Evolutionary conservation across 2,329 filamentous ascomycete genomes (phyloP).

Genomic region (Curvularia sp.): DNA sequence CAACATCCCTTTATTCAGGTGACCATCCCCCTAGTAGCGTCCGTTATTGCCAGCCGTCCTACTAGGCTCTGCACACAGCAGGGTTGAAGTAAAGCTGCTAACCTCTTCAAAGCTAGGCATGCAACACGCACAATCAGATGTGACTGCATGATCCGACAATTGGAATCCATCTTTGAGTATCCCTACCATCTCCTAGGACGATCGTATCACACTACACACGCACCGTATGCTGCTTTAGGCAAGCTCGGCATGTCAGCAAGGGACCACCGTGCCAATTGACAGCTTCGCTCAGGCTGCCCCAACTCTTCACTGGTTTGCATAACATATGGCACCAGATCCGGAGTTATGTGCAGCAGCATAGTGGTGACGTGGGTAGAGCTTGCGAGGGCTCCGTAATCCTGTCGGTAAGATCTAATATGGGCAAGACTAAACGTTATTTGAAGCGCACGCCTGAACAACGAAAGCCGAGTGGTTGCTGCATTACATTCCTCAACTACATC

Average conservation of each 20-base stretch:
- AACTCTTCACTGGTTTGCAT: neutral
- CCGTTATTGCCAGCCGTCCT: neutral
- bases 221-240: neutral
- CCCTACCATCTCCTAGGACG: neutral
- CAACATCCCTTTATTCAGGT: constrained; percentile 1
- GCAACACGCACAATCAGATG: constrained; percentile 2
- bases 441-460: constrained; percentile 2
- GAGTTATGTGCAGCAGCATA: neutral
- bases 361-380: neutral
- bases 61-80: neutral
- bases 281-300: neutral
- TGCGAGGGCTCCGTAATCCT: constrained; percentile 2
- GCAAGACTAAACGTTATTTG: constrained; percentile 5
- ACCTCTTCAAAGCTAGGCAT: neutral
- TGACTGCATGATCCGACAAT: constrained; percentile 2
- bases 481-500: constrained; percentile 3
- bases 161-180: neutral
- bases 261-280: neutral
- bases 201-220: neutral
- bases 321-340: neutral
- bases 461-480: neutral
- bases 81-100: neutral
- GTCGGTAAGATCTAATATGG: constrained; percentile 4
- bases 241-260: neutral
- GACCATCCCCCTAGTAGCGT: constrained; percentile 1